Percentiles rank a stretch among this genome's conserved stretches.
Evolutionary conservation across 169 alveolate species (phyloP).

Genomic region (Miamiensis avidus): DNA sequence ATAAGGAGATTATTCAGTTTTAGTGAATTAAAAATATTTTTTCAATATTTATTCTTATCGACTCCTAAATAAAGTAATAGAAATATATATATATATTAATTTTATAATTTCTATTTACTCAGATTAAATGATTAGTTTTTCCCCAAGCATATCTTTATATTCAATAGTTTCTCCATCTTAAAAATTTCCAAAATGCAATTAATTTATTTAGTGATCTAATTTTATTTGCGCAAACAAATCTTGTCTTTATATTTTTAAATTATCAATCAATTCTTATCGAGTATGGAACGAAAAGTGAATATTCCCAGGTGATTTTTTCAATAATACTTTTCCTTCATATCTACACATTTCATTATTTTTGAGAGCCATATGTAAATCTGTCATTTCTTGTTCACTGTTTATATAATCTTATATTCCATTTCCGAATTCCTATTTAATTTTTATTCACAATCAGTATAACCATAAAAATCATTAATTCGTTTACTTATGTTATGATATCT

Average conservation of each 20-base stretch:
- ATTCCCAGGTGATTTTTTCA: neutral
- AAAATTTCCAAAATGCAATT: neutral
- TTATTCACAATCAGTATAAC: neutral
- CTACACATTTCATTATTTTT: neutral
- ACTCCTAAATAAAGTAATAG: neutral
- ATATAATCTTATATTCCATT: neutral
- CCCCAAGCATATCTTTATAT: too few relatives aligned
- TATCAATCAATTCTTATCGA: neutral
- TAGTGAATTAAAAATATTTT: neutral
- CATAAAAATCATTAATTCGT: too few relatives aligned
- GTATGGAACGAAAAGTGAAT: neutral
- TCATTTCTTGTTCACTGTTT: neutral
- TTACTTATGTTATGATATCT: neutral
- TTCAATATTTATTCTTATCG: neutral
- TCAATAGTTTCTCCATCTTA: neutral
- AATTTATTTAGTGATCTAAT: neutral
- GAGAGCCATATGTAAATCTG: neutral
- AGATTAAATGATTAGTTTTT: neutral
- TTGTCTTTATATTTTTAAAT: neutral
- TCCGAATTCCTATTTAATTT: neutral
- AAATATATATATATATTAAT: too few relatives aligned
- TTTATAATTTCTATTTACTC: neutral
- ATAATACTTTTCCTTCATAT: neutral
- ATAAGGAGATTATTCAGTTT: neutral
- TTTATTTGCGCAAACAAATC: neutral